phyloP scores from a whole-genome alignment of 2,329 filamentous ascomycete genomes.

The Orbilia oligospora region DNA sequence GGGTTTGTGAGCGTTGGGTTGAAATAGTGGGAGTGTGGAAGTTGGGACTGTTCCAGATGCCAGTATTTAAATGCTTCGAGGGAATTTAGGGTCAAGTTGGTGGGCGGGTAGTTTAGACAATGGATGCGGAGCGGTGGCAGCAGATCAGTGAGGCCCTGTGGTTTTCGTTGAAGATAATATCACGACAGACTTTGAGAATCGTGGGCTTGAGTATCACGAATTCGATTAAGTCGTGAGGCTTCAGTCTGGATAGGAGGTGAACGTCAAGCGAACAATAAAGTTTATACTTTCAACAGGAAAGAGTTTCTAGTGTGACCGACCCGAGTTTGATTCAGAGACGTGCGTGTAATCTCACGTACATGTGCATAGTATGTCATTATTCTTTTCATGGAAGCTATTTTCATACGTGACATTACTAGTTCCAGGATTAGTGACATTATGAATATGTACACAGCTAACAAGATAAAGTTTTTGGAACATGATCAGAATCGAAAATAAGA shows the following conservation, averaged over 20 bases:
- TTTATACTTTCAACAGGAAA: not conserved
- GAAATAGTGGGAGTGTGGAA: not conserved
- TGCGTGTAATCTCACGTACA: not conserved
- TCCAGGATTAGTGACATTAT: not conserved
- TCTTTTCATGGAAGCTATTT: too few species aligned
- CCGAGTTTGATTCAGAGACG: too few species aligned
- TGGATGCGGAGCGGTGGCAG: not conserved
- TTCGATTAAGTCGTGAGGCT: slow-evolving; percentile 1
- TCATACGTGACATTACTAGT: too few species aligned
- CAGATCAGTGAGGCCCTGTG: not conserved
- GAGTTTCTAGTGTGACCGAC: not conserved
- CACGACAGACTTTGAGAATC: not conserved
- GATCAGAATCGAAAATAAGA: too few species aligned
- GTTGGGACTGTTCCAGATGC: not conserved
- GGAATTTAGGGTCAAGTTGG: not conserved
- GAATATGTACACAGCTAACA: not conserved
- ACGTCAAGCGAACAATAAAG: not conserved
- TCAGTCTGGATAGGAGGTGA: not conserved
- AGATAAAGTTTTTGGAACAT: not conserved
- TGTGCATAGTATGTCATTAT: not conserved
- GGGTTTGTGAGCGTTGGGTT: too few species aligned
- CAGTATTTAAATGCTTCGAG: not conserved
- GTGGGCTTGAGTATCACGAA: not conserved
- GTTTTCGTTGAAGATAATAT: not conserved
- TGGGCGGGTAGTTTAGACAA: not conserved